phyloP scores from a whole-genome alignment of 345 rosid species.

The Acer negundo region DNA sequence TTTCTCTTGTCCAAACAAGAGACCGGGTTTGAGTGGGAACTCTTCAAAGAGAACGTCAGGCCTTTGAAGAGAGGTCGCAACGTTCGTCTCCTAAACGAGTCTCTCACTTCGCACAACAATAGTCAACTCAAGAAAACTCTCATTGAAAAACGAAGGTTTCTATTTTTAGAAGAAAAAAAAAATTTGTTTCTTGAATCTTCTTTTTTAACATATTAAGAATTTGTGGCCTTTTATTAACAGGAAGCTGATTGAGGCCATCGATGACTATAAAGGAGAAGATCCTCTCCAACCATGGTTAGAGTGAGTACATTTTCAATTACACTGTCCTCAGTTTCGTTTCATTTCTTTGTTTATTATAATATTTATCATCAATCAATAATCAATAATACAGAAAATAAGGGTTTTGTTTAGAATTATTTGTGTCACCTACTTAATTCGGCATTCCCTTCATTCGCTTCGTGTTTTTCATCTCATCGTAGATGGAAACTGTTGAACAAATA shows the following conservation, averaged over 20 bases:
- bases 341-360: not conserved
- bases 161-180: not conserved
- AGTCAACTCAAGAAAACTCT: slow-evolving; percentile 56
- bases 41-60: slow-evolving; percentile 85
- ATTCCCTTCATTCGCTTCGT: not conserved
- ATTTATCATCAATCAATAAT: not conserved
- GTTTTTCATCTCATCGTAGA: not conserved
- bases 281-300: slow-evolving; percentile 85
- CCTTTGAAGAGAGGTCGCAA: slow-evolving; percentile 91
- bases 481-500: not conserved
- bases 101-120: slow-evolving; percentile 68
- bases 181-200: not conserved
- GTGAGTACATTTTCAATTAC: slow-evolving; percentile 38
- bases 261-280: slow-evolving; percentile 77
- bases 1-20: slow-evolving; percentile 68
- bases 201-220: not conserved
- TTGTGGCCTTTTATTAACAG: slow-evolving; percentile 26
- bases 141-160: slow-evolving; percentile 63
- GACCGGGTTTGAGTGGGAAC: slow-evolving; percentile 87
- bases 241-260: slow-evolving; percentile 72
- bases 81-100: slow-evolving; percentile 58
- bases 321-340: not conserved
- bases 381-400: not conserved
- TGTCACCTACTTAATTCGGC: not conserved
- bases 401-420: not conserved